Base-by-base conservation (phyloP, 345 rosid genomes). In the Eucalyptus pauciflora region DNA sequence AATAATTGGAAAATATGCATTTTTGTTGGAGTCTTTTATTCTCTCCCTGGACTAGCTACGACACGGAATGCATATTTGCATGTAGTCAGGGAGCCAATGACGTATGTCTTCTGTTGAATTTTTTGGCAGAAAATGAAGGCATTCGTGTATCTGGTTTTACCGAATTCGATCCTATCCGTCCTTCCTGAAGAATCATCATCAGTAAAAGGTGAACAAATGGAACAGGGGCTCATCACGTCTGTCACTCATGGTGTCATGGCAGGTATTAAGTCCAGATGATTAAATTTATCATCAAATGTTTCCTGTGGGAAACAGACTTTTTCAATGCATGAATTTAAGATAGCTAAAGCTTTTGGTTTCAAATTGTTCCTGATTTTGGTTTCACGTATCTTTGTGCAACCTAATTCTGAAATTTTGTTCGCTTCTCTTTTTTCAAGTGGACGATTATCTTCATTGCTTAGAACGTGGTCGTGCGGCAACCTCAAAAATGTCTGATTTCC, bases 151-250 rank as follows among this genome's bases (percentile, higher is more conserved):
- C 91, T 97, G 90, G 98, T 95, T 89, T 97, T 97, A 87, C 98
- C 98, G 56, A 97, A 96, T 92, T 89, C 97, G 22, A 88, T 91
- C 85, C 94, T 88, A 86, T 95, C 98, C 4, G 94, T 93, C 69
- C 95, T 96, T 43, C 96, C 95, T 2, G 90, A 93, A 91, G 94
- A 87, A 71, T 93, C 94, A 88, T 88, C 90, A 27, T 90, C 89
- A 37, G 92, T 64, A n/a, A 91, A 89, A 88, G 94, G 95, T 64
- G 96, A 97, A 93, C 95, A 93, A 27, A 80, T 92, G 80, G 98
- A 96, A 88, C 94, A 94, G 89, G 98, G 97, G 89, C 90, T 96
- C 90, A 92, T 97, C 88, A 96, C 99, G 83, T 96, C 99, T 86
- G 94, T 95, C 81, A 96, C 98, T 43, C 91, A 94, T 60, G 98